Conservation (phyloP, 2,329 filamentous ascomycete species). For the Claviceps maximensis region DNA sequence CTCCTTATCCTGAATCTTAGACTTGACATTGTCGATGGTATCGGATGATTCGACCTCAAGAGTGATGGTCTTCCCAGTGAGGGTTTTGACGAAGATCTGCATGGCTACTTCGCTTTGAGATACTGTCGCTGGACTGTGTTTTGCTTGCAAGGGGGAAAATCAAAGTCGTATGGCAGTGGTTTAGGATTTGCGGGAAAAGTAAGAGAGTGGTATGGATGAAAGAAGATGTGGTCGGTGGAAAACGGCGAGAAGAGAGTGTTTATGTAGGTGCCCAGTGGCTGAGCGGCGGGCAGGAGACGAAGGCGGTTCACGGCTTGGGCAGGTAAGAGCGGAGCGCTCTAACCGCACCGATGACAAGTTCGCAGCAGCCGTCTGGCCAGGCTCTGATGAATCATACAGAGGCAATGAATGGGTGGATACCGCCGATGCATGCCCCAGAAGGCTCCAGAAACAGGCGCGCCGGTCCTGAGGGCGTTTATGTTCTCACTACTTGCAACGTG, state of each 20-base stretch:
- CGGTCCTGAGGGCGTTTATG: neutral
- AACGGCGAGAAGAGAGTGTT: constrained; percentile 15
- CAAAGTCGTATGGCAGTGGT: too few species aligned
- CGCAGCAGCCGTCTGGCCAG: neutral
- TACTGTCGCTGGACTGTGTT: constrained; percentile 1
- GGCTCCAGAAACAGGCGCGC: constrained; percentile 22
- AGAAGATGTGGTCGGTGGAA: constrained; percentile 5
- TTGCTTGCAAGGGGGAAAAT: neutral
- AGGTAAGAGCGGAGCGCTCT: constrained; percentile 15
- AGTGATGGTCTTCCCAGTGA: constrained; percentile 54
- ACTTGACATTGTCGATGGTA: constrained; percentile 95
- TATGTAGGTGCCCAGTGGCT: constrained; percentile 14
- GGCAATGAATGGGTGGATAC: constrained; percentile 7
- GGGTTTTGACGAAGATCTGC: constrained; percentile 17
- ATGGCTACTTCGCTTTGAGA: constrained; percentile 7
- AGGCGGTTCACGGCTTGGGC: neutral
- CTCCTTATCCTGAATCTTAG: constrained; percentile 98
- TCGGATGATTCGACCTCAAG: constrained; percentile 73
- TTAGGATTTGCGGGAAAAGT: constrained; percentile 6
- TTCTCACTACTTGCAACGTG: neutral
- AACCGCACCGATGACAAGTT: constrained; percentile 12
- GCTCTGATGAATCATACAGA: constrained; percentile 1
- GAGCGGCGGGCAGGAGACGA: constrained; percentile 9
- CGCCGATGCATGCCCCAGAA: constrained; percentile 16
- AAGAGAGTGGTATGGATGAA: neutral